Percentiles rank a stretch among this genome's conserved stretches.
These are phyloP conservation scores for Whalleya microplaca DNA, from an alignment of 2,329 filamentous ascomycete genomes.

Conservation along the genomic window DNA sequence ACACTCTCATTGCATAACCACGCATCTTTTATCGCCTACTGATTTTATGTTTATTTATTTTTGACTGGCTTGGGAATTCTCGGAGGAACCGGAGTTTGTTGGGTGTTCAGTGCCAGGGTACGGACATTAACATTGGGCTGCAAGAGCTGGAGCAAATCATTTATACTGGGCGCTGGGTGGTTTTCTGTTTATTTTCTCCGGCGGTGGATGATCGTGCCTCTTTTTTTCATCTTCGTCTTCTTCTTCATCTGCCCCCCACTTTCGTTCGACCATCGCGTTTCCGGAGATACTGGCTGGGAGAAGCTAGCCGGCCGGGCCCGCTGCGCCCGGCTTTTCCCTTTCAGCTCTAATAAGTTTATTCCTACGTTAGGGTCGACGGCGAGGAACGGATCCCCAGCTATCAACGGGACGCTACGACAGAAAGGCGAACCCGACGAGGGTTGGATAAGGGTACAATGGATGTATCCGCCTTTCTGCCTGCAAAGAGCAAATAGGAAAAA, in stretches of 20 bases:
- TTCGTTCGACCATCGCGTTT: background rate
- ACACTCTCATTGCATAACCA: slow-evolving; percentile 14
- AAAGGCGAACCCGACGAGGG: background rate
- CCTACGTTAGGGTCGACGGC: background rate
- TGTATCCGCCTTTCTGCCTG: background rate
- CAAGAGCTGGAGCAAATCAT: background rate
- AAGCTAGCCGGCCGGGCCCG: too few species aligned
- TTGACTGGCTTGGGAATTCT: background rate
- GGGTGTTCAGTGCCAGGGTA: background rate
- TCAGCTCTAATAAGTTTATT: background rate
- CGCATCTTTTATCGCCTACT: slow-evolving; percentile 7
- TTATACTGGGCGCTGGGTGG: background rate
- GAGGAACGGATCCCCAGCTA: background rate
- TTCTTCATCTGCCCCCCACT: too few species aligned
- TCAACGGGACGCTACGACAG: background rate
- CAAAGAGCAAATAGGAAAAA: background rate
- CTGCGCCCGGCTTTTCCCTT: background rate
- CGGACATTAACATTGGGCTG: background rate
- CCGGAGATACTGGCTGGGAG: too few species aligned
- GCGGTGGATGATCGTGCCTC: background rate
- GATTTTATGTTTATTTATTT: slow-evolving; percentile 14
- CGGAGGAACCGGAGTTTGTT: background rate
- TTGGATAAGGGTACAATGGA: background rate
- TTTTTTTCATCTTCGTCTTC: background rate
- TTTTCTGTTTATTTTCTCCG: background rate